Evolutionary conservation across 805 yeast genomes (phyloP).

Genomic region (Metschnikowia baotianmanensis): DNA sequence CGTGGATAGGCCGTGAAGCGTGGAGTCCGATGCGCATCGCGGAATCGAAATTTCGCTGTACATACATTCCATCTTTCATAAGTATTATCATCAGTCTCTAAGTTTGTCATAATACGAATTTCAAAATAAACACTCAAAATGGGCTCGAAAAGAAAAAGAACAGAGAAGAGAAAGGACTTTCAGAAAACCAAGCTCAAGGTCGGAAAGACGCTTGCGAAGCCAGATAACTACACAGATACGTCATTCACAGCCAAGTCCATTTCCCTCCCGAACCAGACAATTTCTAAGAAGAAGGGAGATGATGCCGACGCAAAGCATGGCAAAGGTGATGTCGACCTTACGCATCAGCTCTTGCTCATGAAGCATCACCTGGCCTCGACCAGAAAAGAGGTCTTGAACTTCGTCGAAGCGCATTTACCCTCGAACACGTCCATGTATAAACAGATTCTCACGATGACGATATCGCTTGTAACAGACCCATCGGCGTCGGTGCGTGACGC

Average conservation of each 20-base stretch:
- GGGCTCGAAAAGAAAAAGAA: constrained; percentile 55
- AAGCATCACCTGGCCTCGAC: constrained; percentile 72
- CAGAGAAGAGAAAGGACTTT: constrained; percentile 71
- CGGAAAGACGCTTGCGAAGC: constrained; percentile 74
- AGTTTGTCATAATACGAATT: no score
- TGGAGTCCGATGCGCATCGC: constrained; percentile 15
- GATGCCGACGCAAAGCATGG: constrained; percentile 1
- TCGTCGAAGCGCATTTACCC: constrained; percentile 52
- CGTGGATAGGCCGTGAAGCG: not conserved
- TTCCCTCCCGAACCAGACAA: constrained; percentile 45
- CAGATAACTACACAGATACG: constrained; percentile 79
- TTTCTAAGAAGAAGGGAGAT: constrained; percentile 21
- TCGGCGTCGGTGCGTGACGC: constrained; percentile 63
- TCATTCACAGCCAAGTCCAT: constrained; percentile 72
- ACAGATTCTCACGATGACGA: constrained; percentile 52
- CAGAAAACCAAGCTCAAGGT: constrained; percentile 78
- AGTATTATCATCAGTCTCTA: no score
- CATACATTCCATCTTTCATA: not conserved
- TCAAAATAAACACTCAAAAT: constrained; percentile 13
- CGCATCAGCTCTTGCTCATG: constrained; percentile 63
- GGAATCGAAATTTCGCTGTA: constrained; percentile 2
- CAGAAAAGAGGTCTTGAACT: constrained; percentile 65
- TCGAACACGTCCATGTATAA: constrained; percentile 52
- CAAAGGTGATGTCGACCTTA: constrained; percentile 44
- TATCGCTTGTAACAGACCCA: constrained; percentile 66